A percentile compares a stretch with the other conserved stretches of the same genome.
Evolutionary conservation across 2,329 filamentous ascomycete species (phyloP).

Genomic region (Aspergillus glaucus): DNA sequence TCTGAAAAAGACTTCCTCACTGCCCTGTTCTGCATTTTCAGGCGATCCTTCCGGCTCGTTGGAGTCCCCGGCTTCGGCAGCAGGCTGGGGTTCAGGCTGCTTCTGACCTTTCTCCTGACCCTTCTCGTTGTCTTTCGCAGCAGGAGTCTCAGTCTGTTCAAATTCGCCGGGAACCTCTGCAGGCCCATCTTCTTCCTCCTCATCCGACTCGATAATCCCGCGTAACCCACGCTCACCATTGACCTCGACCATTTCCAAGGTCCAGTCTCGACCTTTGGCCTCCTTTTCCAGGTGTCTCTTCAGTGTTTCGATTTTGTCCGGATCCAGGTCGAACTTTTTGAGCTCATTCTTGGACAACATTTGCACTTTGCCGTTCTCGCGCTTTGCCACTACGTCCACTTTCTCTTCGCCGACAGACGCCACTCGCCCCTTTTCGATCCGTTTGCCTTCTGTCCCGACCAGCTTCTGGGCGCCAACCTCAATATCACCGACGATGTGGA

Average conservation of each 20-base stretch:
- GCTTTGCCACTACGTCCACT: slow-evolving; percentile 45
- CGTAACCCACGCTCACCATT: slow-evolving; percentile 61
- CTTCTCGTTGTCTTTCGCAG: background rate
- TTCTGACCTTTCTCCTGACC: background rate
- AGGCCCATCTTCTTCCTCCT: slow-evolving; percentile 34
- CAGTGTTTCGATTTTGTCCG: slow-evolving; percentile 62
- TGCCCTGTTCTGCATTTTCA: slow-evolving; percentile 21
- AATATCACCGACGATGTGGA: slow-evolving; percentile 51
- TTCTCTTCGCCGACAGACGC: slow-evolving; percentile 46
- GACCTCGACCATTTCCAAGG: slow-evolving; percentile 69
- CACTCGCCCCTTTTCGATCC: slow-evolving; percentile 53
- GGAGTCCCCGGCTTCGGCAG: slow-evolving; percentile 4
- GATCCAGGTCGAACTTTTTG: slow-evolving; percentile 60
- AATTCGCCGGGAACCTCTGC: background rate
- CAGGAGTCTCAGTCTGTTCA: background rate
- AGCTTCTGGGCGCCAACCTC: slow-evolving; percentile 52
- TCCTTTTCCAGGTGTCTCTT: slow-evolving; percentile 61
- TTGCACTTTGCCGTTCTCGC: slow-evolving; percentile 57
- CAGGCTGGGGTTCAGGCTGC: slow-evolving; percentile 4
- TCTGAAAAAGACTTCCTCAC: slow-evolving; percentile 35
- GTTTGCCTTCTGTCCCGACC: slow-evolving; percentile 50
- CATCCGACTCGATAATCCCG: slow-evolving; percentile 59
- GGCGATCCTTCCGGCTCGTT: slow-evolving; percentile 1
- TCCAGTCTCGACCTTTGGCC: slow-evolving; percentile 69
- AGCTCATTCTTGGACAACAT: slow-evolving; percentile 61